A percentile compares a stretch with the other conserved stretches of the same genome.
These are phyloP conservation scores for Simmondsia chinensis DNA, from an alignment of 148 eudicot genomes.

Conservation along the genomic window DNA sequence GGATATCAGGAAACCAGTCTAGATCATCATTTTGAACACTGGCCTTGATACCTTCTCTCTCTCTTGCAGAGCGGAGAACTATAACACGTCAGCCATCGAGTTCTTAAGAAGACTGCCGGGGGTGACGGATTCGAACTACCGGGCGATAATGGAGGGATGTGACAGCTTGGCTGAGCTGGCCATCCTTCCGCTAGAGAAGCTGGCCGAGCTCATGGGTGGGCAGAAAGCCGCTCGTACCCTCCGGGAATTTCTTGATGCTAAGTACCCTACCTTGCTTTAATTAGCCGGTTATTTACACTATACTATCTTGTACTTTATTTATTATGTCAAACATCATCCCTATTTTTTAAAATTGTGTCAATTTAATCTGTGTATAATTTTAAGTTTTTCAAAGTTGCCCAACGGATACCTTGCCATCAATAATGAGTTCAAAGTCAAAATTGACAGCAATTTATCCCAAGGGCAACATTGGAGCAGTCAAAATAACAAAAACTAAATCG, in stretches of 20 bases:
- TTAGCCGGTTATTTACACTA: background rate
- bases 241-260: slow-evolving; percentile 96
- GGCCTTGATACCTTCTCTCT: background rate
- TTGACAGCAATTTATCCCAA: no score
- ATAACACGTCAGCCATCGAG: slow-evolving; percentile 91
- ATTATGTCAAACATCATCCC: background rate
- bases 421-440: no score
- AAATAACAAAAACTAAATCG: no score
- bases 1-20: no score
- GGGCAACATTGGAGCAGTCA: no score
- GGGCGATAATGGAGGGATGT: slow-evolving; percentile 81
- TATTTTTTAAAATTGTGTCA: background rate
- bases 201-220: slow-evolving; percentile 89
- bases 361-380: no score
- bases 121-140: slow-evolving; percentile 89
- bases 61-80: slow-evolving; percentile 89
- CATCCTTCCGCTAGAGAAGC: slow-evolving; percentile 66
- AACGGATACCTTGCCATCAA: no score
- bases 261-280: slow-evolving; percentile 82
- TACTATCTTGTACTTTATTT: no score
- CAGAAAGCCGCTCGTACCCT: slow-evolving; percentile 81
- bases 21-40: no score
- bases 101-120: slow-evolving; percentile 93
- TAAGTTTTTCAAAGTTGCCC: no score
- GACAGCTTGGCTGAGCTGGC: slow-evolving; percentile 78